Conservation (phyloP, 306 rosid species). For the Alnus rubra region DNA sequence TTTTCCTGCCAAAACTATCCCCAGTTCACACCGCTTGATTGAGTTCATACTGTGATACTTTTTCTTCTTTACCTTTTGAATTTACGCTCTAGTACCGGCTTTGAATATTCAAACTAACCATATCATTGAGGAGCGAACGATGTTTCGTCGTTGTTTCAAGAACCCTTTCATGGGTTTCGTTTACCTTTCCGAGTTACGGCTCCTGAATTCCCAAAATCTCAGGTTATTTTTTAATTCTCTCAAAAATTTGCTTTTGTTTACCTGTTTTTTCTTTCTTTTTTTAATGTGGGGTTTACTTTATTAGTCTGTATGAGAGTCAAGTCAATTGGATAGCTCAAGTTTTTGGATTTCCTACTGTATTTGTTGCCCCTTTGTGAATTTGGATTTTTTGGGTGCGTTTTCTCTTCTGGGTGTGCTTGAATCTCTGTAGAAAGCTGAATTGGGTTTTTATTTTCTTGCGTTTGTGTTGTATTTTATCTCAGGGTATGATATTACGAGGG, state of each 20-base stretch:
- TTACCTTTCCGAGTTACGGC: not conserved
- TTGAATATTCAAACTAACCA: constrained; percentile 2
- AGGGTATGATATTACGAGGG: constrained; percentile 6
- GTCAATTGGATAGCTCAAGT: constrained; percentile 16
- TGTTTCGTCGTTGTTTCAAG: constrained; percentile 12
- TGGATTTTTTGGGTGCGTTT: no score
- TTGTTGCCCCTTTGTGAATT: not conserved
- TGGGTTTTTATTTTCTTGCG: constrained; percentile 2
- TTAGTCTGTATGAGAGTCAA: constrained; percentile 9
- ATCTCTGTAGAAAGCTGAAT: not conserved
- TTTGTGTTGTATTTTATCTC: constrained; percentile 6
- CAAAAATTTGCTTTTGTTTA: not conserved
- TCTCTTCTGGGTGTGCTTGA: not conserved
- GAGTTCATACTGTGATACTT: not conserved
- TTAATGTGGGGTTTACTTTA: not conserved
- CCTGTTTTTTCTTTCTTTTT: constrained; percentile 4
- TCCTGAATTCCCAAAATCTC: constrained; percentile 12
- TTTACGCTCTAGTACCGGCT: not conserved
- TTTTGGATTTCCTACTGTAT: not conserved
- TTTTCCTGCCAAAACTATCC: not conserved
- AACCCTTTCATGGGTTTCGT: constrained; percentile 20
- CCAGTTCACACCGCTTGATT: constrained; percentile 27
- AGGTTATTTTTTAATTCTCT: constrained; percentile 29
- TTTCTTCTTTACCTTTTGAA: not conserved
- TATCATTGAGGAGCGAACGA: constrained; percentile 10